phyloP scores from a whole-genome alignment of 192 early-diverging fungal species.

The Kickxella alabastrina region DNA sequence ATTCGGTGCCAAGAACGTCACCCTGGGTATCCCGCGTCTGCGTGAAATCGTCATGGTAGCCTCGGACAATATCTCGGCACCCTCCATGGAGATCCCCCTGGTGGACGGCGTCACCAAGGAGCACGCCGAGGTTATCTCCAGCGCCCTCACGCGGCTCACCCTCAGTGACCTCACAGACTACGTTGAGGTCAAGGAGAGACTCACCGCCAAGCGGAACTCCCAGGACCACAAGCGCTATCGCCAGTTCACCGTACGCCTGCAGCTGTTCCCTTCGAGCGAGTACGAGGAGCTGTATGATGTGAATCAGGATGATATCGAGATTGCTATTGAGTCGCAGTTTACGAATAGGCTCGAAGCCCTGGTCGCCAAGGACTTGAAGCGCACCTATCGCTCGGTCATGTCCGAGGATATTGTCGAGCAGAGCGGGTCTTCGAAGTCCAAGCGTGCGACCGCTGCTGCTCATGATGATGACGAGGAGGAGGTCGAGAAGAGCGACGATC shows the following conservation, averaged over 20 bases:
- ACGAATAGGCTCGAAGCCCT: constrained; percentile 67
- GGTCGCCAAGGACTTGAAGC: constrained; percentile 78
- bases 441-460: constrained; percentile 10
- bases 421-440: constrained; percentile 10
- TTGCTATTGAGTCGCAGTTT: constrained; percentile 71
- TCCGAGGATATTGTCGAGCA: constrained; percentile 41
- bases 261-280: constrained; percentile 79
- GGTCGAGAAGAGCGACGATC: constrained; percentile 10
- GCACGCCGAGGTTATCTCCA: constrained; percentile 61
- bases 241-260: constrained; percentile 73
- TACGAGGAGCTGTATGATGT: constrained; percentile 78
- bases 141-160: constrained; percentile 69
- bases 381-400: constrained; percentile 42
- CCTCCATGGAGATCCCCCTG: constrained; percentile 88
- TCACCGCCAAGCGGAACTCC: constrained; percentile 52
- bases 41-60: constrained; percentile 99
- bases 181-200: constrained; percentile 76
- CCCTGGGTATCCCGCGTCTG: constrained; percentile 98
- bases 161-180: constrained; percentile 83
- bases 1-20: constrained; percentile 97
- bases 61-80: constrained; percentile 82
- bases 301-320: constrained; percentile 60
- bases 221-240: constrained; percentile 57
- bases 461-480: constrained; percentile 27
- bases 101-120: constrained; percentile 60